Conservation (phyloP, 768 basidiomycete species). For the Gelatoporia subvermispora region DNA sequence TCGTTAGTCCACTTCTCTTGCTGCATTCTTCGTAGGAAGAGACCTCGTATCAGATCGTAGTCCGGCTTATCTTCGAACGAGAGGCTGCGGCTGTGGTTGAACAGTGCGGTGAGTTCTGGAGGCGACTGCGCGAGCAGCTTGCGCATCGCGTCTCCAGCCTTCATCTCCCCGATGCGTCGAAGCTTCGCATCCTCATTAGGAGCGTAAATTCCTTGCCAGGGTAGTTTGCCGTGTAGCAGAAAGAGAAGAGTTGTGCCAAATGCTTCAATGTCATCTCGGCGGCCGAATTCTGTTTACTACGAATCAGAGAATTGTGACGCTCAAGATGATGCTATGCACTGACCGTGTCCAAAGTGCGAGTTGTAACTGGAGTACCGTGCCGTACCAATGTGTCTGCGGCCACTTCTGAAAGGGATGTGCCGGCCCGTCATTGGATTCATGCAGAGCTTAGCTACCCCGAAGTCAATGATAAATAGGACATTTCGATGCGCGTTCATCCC, state of each 20-base stretch:
- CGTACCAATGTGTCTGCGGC: slow-evolving; percentile 9
- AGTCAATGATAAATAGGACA: slow-evolving; percentile 16
- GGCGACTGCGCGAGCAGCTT: slow-evolving; percentile 5
- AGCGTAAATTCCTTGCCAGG: slow-evolving; percentile 18
- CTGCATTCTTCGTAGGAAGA: slow-evolving; percentile 11
- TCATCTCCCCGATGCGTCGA: slow-evolving; percentile 14
- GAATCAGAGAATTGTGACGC: no score
- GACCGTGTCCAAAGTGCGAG: slow-evolving; percentile 10
- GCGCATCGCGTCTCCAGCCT: slow-evolving; percentile 1
- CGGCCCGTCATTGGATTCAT: slow-evolving; percentile 8
- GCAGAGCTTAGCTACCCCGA: slow-evolving; percentile 13
- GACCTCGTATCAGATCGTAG: slow-evolving; percentile 10
- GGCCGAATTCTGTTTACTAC: slow-evolving; percentile 10
- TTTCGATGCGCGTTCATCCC: slow-evolving; percentile 3
- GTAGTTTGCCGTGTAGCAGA: slow-evolving; percentile 19
- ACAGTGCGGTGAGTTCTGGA: slow-evolving; percentile 10
- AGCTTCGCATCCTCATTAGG: slow-evolving; percentile 1
- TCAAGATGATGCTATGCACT: not conserved
- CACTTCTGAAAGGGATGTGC: slow-evolving; percentile 13
- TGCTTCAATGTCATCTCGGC: slow-evolving; percentile 22
- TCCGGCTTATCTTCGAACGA: slow-evolving; percentile 19
- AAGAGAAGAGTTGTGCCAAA: slow-evolving; percentile 16
- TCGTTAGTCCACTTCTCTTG: slow-evolving; percentile 8
- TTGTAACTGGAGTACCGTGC: slow-evolving; percentile 10
- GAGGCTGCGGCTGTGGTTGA: slow-evolving; percentile 14